A percentile compares a stretch with the other conserved stretches of the same genome.
Conservation (phyloP, 768 basidiomycete species). For the Trametes elegans region DNA sequence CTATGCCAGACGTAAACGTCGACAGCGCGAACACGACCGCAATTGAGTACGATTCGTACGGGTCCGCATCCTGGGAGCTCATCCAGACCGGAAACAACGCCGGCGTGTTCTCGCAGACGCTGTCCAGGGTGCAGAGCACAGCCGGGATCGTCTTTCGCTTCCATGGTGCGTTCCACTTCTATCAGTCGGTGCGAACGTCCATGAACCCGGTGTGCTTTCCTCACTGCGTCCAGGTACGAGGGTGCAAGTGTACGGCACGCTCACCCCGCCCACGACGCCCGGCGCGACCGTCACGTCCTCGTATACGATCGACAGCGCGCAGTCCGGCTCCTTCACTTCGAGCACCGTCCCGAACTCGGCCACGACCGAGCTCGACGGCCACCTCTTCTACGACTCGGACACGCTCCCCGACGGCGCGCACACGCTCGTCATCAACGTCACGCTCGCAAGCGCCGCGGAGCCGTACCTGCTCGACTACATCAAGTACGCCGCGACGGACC, state of each 20-base stretch:
- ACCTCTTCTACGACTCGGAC: slow-evolving; percentile 21
- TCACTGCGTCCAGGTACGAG: slow-evolving; percentile 9
- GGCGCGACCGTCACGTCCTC: slow-evolving; percentile 10
- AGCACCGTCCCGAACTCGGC: slow-evolving; percentile 1
- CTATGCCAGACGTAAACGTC: slow-evolving; percentile 6
- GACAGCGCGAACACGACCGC: slow-evolving; percentile 12
- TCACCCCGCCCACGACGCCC: not conserved
- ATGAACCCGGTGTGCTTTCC: too few species aligned
- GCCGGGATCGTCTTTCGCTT: slow-evolving; percentile 11
- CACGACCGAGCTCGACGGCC: slow-evolving; percentile 15
- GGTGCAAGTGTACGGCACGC: slow-evolving; percentile 21
- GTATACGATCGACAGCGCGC: slow-evolving; percentile 13
- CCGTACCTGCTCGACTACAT: slow-evolving; percentile 24
- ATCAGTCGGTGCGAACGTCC: too few species aligned
- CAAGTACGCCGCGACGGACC: slow-evolving; percentile 9
- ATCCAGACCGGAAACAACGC: slow-evolving; percentile 8
- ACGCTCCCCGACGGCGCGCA: slow-evolving; percentile 12
- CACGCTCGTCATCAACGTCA: slow-evolving; percentile 19
- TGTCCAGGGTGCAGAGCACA: slow-evolving; percentile 4
- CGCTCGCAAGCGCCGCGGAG: slow-evolving; percentile 15
- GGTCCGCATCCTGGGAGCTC: slow-evolving; percentile 4
- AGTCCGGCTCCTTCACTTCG: slow-evolving; percentile 12
- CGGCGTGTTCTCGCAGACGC: slow-evolving; percentile 11
- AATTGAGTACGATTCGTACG: slow-evolving; percentile 10
- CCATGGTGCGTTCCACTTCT: slow-evolving; percentile 3